A percentile compares a stretch with the other conserved stretches of the same genome.
Conservation (phyloP, 2,329 filamentous ascomycete species). For the Cercospora canescens region DNA sequence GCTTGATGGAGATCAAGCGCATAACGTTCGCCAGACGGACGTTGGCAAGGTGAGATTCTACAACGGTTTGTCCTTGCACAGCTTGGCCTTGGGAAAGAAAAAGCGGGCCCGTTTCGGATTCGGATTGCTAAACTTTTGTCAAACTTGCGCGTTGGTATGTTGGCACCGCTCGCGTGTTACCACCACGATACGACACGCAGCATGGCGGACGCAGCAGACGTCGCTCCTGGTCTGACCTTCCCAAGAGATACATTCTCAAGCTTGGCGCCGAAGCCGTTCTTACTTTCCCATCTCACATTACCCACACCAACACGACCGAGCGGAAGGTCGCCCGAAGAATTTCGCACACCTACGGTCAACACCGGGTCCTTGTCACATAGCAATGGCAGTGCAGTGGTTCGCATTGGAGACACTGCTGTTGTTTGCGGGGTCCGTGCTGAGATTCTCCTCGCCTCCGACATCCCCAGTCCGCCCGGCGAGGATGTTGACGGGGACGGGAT, state of each 20-base stretch:
- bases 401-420: conserved; percentile 87
- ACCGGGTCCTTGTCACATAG: conserved; percentile 83
- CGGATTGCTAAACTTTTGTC: background rate
- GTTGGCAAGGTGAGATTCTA: no score
- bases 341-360: conserved; percentile 74
- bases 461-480: conserved; percentile 59
- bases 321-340: conserved; percentile 69
- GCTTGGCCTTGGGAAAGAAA: background rate
- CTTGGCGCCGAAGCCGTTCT: conserved; percentile 83
- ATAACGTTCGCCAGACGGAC: no score
- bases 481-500: conserved; percentile 29
- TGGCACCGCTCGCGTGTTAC: background rate
- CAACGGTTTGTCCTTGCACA: background rate
- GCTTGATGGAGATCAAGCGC: no score
- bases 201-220: background rate
- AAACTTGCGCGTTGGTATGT: background rate
- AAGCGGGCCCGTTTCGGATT: background rate
- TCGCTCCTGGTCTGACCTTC: conserved; percentile 46
- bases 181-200: background rate
- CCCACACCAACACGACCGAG: conserved; percentile 72
- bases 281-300: conserved; percentile 82
- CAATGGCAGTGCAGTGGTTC: conserved; percentile 84
- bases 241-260: conserved; percentile 78
- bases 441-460: conserved; percentile 72
- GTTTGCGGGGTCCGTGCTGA: conserved; percentile 91